Base-by-base conservation (phyloP, 2,329 filamentous ascomycete species). In the Scedosporium dehoogii region DNA sequence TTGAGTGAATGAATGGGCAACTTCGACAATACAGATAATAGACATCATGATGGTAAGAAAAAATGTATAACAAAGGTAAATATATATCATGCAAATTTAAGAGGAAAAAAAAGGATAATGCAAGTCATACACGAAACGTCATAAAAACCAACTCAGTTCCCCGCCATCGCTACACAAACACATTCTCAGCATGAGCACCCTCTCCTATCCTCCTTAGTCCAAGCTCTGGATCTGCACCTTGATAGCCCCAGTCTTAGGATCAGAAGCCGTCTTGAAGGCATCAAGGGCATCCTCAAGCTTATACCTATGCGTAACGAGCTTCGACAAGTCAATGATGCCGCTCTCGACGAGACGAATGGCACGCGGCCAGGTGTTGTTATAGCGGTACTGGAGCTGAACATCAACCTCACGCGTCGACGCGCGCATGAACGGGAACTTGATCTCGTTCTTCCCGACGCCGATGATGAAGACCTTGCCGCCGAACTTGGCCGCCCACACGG, bases 381-480 rank as follows among this genome's bases (percentile, higher is more conserved):
- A 97, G 65, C 94, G 85, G 79, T 97, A 97, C 79, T 97, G 93
- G 75, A 97, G 94, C 78, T 96, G 91, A 64, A 97, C 80, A 76
- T 97, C 93, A 68, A 97, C 89, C 78, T 97, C 94, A 66, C 90
- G 85, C 5, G 92, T 93, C 69, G 89, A 93, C 63, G 93, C 83
- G 60, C 91, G 80, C 93, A 97, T 97, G 75, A 97, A 97, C 29
- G 93, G 93, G 66, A 97, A 89, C 75, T 85, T 91, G 80, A 97
- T 94, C 80, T 97, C 91, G 73, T 94, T 92, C 81, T 90, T 93
- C 67, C 93, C 94, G 2, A 97, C 92, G 48, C 93, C 93, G 67
- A 97, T 96, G 66, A 97, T 89, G 72, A 97, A 97, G 61, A 97
- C 93, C 77, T 96, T 96, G 69, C 94, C 93, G 67, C 93, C 94